Conservation (phyloP, 179 eudicot genomes). For the Amaranthus tricolor region DNA sequence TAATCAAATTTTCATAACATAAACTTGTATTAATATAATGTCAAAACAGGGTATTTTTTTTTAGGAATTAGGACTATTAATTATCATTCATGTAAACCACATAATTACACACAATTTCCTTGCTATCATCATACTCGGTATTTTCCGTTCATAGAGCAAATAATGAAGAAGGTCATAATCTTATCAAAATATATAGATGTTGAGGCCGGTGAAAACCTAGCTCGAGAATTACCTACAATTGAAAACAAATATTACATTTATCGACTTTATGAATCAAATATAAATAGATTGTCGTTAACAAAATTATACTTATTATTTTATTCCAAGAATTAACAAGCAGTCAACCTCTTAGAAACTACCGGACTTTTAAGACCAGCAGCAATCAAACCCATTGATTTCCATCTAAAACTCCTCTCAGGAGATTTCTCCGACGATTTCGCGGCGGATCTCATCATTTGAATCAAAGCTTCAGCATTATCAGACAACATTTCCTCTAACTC, state of each 20-base stretch:
- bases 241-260: too few relatives aligned
- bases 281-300: too few relatives aligned
- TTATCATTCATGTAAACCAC: neutral
- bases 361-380: constrained; percentile 23
- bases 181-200: too few relatives aligned
- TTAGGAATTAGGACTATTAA: neutral
- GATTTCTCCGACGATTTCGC: constrained; percentile 29
- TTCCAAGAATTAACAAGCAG: constrained; percentile 19
- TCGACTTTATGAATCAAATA: too few relatives aligned
- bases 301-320: too few relatives aligned
- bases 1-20: neutral
- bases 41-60: too few relatives aligned
- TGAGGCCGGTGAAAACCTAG: too few relatives aligned
- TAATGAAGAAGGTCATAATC: too few relatives aligned
- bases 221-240: too few relatives aligned
- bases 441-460: constrained; percentile 61
- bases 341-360: constrained; percentile 1
- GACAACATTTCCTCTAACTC: constrained; percentile 54
- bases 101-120: neutral
- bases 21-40: too few relatives aligned
- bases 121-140: too few relatives aligned
- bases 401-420: constrained; percentile 26
- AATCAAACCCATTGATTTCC: constrained; percentile 27
- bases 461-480: constrained; percentile 58
- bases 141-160: too few relatives aligned